These are phyloP conservation scores for Trichophyton simii DNA, from an alignment of 2,329 filamentous ascomycete species.

Conservation along the genomic window DNA sequence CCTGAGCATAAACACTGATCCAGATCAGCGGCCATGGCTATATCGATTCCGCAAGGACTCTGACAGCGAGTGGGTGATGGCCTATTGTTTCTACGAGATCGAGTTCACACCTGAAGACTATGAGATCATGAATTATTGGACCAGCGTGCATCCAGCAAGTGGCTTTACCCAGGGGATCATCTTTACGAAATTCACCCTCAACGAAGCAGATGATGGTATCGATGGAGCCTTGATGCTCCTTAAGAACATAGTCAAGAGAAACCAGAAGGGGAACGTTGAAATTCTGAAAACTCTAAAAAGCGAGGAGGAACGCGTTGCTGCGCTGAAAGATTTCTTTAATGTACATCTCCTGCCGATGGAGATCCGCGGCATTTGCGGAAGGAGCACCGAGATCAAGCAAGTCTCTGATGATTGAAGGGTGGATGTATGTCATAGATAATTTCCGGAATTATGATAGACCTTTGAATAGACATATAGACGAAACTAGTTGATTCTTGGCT, in stretches of 20 bases:
- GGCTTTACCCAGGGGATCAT: conserved; percentile 46
- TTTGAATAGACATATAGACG: not conserved
- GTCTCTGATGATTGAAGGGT: conserved; percentile 16
- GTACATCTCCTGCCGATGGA: conserved; percentile 42
- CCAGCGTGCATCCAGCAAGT: conserved; percentile 37
- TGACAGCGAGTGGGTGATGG: conserved; percentile 43
- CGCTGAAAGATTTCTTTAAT: conserved; percentile 41
- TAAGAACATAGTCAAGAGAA: conserved; percentile 42
- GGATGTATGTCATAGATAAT: not conserved
- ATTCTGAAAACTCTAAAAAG: conserved; percentile 36
- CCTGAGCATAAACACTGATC: conserved; percentile 34
- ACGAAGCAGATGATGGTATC: conserved; percentile 35
- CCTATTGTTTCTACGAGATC: conserved; percentile 53
- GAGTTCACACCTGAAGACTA: conserved; percentile 54
- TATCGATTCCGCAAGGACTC: conserved; percentile 46
- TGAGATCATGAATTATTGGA: conserved; percentile 46
- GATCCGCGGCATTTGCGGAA: conserved; percentile 38
- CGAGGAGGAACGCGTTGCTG: conserved; percentile 44
- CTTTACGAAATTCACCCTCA: conserved; percentile 43
- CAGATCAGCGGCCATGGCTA: conserved; percentile 45
- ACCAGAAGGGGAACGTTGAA: conserved; percentile 39
- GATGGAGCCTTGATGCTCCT: conserved; percentile 44
- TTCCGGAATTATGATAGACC: not conserved
- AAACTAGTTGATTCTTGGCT: conserved; percentile 29
- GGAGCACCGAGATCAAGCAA: conserved; percentile 30